A percentile compares a stretch with the other conserved stretches of the same genome.
Evolutionary conservation across 2,329 filamentous ascomycete genomes (phyloP).

Genomic region (Paraconiothyrium brasiliense): DNA sequence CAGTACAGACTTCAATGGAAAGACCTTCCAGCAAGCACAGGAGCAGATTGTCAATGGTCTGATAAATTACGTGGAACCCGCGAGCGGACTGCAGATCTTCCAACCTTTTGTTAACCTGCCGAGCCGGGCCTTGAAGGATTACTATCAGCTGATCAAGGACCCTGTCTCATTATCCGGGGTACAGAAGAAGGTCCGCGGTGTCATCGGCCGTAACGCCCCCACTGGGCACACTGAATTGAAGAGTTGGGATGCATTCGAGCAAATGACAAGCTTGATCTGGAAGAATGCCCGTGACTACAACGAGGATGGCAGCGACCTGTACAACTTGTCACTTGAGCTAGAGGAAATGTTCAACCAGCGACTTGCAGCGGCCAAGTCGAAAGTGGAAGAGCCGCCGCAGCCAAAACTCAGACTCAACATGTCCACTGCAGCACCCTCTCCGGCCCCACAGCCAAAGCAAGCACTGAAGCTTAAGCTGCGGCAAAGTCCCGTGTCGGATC

Average conservation of each 20-base stretch:
- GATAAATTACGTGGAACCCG: constrained; percentile 69
- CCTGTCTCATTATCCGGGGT: constrained; percentile 81
- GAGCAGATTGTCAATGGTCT: constrained; percentile 84
- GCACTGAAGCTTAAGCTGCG: constrained; percentile 70
- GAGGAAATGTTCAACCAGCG: constrained; percentile 77
- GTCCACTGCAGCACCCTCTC: constrained; percentile 44
- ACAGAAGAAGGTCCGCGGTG: constrained; percentile 78
- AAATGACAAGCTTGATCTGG: constrained; percentile 84
- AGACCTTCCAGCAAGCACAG: constrained; percentile 84
- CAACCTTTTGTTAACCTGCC: constrained; percentile 83
- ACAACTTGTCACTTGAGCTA: constrained; percentile 77
- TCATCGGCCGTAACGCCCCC: constrained; percentile 72
- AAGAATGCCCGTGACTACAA: constrained; percentile 89
- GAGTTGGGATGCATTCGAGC: constrained; percentile 82
- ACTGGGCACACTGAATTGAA: constrained; percentile 75
- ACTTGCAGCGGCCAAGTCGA: constrained; percentile 75
- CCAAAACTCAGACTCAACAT: constrained; percentile 85
- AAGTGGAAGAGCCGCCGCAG: constrained; percentile 75
- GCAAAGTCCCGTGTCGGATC: constrained; percentile 52
- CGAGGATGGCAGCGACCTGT: constrained; percentile 89
- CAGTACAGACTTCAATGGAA: constrained; percentile 69
- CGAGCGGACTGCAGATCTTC: constrained; percentile 72
- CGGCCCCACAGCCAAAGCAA: constrained; percentile 44
- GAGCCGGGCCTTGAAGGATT: constrained; percentile 78
- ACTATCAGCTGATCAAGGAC: constrained; percentile 83